Conservation (phyloP, 2,329 filamentous ascomycete genomes). For the Pseudogymnoascus sp. region DNA sequence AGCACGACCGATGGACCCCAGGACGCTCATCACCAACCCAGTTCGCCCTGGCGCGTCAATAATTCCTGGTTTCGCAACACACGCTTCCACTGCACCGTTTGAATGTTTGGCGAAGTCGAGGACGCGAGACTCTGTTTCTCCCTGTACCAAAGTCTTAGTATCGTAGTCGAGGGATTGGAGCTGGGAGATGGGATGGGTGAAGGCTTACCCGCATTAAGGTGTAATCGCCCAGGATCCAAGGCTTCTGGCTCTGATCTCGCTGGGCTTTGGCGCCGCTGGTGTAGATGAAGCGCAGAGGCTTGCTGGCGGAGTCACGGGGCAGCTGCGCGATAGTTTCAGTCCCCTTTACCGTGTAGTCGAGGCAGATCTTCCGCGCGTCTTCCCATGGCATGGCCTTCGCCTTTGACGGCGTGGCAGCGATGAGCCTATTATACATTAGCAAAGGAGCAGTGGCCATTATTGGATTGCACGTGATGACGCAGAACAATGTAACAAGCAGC, state of each 20-base stretch:
- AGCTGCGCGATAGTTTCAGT: slow-evolving; percentile 32
- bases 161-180: not conserved
- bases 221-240: slow-evolving; percentile 35
- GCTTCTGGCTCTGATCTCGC: slow-evolving; percentile 40
- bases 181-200: not conserved
- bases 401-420: slow-evolving; percentile 37
- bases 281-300: slow-evolving; percentile 42
- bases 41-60: slow-evolving; percentile 29
- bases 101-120: slow-evolving; percentile 35
- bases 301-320: slow-evolving; percentile 14
- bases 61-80: slow-evolving; percentile 37
- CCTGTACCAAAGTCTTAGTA: slow-evolving; percentile 29
- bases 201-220: slow-evolving; percentile 39
- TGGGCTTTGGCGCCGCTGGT: slow-evolving; percentile 39
- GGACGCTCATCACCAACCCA: slow-evolving; percentile 15
- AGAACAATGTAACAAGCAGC: not conserved
- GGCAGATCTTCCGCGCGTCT: slow-evolving; percentile 35
- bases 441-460: not conserved
- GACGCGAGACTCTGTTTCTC: slow-evolving; percentile 38
- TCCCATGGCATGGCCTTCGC: slow-evolving; percentile 27
- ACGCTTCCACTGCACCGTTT: slow-evolving; percentile 32
- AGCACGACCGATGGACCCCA: slow-evolving; percentile 18
- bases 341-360: slow-evolving; percentile 30
- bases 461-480: not conserved
- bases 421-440: slow-evolving; percentile 28